Evolutionary conservation across 208 protist genomes (phyloP), one percentile per base, ranked within the genome.

Genomic region (Trypanosomatidae sp.): DNA sequence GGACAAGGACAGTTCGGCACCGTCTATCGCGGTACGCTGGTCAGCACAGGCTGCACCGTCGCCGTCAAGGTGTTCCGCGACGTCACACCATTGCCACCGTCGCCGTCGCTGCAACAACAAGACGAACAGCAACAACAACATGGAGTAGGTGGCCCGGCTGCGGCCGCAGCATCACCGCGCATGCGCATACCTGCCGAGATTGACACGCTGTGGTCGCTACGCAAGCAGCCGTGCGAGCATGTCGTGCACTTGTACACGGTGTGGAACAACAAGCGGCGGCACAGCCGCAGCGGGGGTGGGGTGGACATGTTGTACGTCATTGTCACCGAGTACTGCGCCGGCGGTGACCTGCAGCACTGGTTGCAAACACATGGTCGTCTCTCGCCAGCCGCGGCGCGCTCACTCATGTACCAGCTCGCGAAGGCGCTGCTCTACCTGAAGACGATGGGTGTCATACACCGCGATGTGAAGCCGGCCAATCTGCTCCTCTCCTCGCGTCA

Each of bases 391-490:
- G 58, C 66, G 32, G 66, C 66, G 11, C 60, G 63, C 22, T 58
- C 41, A 27, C 53, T 84, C 33, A 79, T 76, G 42, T 60, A 59
- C n/a, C 74, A 84, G 42, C 56, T 84, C n/a, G 63, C 65, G 27
- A 70, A 81, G 28, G 70, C 65, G 40, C 48, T 86, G 30, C 61
- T 50, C 27, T 43, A 58, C 15, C 35, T 86, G 23, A 64, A 75
- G 47, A 51, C 33, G 6, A 33, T 49, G 21, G 40, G 54, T 35
- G 61, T 92, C 39, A 69, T 90, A 24, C 89, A 96, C 43, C 78
- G 89, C 42, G 89, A 96, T 47, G 50, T 96, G 21, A 96, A 96
- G 44, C 83, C 84, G 0, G 86, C 72, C 0, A 96, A 96, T 30
- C 38, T 92, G 37, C 53, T 94, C 15, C 51, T 95, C 6, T 79